A percentile compares a stretch with the other conserved stretches of the same genome.
Evolutionary conservation across 495 filamentous ascomycete species (phyloP).

Genomic region (Penicillium turbatum): DNA sequence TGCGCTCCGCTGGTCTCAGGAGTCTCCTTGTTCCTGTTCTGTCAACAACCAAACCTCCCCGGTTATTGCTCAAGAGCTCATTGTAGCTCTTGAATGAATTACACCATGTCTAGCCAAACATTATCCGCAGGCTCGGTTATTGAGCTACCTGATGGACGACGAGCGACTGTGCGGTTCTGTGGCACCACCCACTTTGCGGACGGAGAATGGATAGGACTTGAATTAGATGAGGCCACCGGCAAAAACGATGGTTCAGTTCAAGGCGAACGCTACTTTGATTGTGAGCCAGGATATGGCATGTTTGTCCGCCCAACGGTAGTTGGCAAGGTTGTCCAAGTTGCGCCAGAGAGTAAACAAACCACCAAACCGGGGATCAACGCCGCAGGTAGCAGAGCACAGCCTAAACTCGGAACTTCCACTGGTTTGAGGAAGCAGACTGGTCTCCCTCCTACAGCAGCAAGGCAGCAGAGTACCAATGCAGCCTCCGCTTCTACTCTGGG

Average conservation of each 20-base stretch:
- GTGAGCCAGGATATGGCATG: conserved; percentile 75
- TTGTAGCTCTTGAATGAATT: conserved; percentile 12
- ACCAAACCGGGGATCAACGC: conserved; percentile 24
- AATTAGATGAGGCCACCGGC: conserved; percentile 75
- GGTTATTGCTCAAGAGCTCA: conserved; percentile 11
- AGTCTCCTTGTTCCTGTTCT: conserved; percentile 9
- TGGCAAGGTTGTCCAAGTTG: conserved; percentile 55
- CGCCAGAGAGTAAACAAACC: conserved; percentile 38
- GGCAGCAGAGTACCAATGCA: conserved; percentile 63
- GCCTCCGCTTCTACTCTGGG: conserved; percentile 59
- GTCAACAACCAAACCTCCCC: conserved; percentile 17
- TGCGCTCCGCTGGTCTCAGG: conserved; percentile 20
- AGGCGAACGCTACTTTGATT: conserved; percentile 88
- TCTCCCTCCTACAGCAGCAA: conserved; percentile 48
- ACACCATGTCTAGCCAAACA: conserved; percentile 34
- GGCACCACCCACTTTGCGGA: conserved; percentile 72
- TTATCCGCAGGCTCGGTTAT: conserved; percentile 54
- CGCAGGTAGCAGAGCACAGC: conserved; percentile 26
- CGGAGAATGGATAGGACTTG: conserved; percentile 88
- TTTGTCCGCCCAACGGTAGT: conserved; percentile 68
- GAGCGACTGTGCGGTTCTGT: conserved; percentile 72
- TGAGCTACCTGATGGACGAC: conserved; percentile 69
- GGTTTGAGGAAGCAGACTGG: conserved; percentile 37
- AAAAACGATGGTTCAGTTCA: conserved; percentile 95
- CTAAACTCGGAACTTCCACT: conserved; percentile 30